A percentile compares a stretch with the other conserved stretches of the same genome.
phyloP scores from a whole-genome alignment of 2,329 filamentous ascomycete species.

The Fusarium sp. region DNA sequence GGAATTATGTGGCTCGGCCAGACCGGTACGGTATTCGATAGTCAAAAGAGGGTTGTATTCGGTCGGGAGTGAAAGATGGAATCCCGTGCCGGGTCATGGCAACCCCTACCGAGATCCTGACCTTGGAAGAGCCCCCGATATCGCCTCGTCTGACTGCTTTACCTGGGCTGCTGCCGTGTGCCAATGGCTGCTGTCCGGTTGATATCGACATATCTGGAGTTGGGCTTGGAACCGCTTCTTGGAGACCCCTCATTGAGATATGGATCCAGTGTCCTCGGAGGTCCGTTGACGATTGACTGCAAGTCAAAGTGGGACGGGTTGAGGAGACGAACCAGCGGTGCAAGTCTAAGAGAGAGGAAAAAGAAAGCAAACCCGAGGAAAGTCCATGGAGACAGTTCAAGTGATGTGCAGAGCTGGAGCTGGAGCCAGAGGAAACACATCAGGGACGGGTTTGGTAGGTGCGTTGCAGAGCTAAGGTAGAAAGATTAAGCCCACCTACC shows the following conservation, averaged over 20 bases:
- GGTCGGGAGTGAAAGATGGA: slow-evolving; percentile 3
- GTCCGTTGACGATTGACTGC: slow-evolving; percentile 6
- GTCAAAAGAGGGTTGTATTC: background rate
- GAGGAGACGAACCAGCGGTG: background rate
- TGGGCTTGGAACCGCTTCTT: background rate
- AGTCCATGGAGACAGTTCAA: slow-evolving; percentile 11
- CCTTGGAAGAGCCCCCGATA: slow-evolving; percentile 5
- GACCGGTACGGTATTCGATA: slow-evolving; percentile 5
- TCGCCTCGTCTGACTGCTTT: slow-evolving; percentile 13
- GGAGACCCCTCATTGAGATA: slow-evolving; percentile 8
- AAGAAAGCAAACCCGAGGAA: slow-evolving; percentile 31
- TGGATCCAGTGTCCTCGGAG: slow-evolving; percentile 7
- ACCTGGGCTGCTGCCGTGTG: slow-evolving; percentile 9
- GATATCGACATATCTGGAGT: slow-evolving; percentile 9
- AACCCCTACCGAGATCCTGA: slow-evolving; percentile 5
- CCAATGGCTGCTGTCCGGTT: slow-evolving; percentile 16
- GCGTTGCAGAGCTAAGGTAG: slow-evolving; percentile 4
- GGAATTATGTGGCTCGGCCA: slow-evolving; percentile 2
- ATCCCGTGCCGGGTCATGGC: slow-evolving; percentile 4
- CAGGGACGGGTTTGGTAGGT: slow-evolving; percentile 3
- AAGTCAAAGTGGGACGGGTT: slow-evolving; percentile 3
- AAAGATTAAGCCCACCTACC: background rate
- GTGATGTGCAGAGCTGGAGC: background rate
- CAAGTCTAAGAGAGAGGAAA: background rate
- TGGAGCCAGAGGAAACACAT: slow-evolving; percentile 10